Evolutionary conservation across 2,329 filamentous ascomycete genomes (phyloP), one percentile per base, ranked within the genome.

Genomic region (Fusarium sulawesiense): DNA sequence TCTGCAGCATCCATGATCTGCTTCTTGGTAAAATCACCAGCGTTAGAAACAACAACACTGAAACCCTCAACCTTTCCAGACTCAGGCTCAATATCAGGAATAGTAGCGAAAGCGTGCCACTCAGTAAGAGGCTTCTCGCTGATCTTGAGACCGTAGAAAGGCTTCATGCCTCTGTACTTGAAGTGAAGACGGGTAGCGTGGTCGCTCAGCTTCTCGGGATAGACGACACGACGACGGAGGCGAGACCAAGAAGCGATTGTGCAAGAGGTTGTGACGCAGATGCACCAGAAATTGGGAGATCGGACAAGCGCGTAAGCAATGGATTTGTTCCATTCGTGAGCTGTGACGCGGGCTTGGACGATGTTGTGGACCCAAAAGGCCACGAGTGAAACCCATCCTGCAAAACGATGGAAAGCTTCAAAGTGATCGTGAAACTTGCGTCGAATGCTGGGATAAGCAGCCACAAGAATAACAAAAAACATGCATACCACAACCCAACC

Each of bases 141-240:
- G 4, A 64, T 64, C n/a, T 64, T 64, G n/a, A 64, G 60, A 1
- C 61, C 61, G 7, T 64, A 64, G 21, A 64, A 64, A 0, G 61
- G 61, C 7, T 64, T 64, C 61, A 64, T 64, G 3, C 60, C 60
- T 16, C 61, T 29, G n/a, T 64, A 64, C 12, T 64, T 64, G 60
- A 64, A 64, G 50, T 64, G 61, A 5, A 64, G 60, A 6, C 61
- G 61, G 8, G 61, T 64, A 2, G 61, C 60, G 6, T 64, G 61
- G 10, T 64, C 60, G 6, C 61, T 64, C 7, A 64, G 3, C 40
- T 64, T 64, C 40, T 64, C 60, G 2, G 61, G 61, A 3, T 64
- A 64, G 9, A 64, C 61, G 3, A 23, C 45, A 4, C 51, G 32
- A 12, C 61, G 51, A 7, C 61, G 61, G 3, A 64, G 9, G 10